Conservation (phyloP, 176 grass and related monocot species). For the Rhynchospora pubera region DNA sequence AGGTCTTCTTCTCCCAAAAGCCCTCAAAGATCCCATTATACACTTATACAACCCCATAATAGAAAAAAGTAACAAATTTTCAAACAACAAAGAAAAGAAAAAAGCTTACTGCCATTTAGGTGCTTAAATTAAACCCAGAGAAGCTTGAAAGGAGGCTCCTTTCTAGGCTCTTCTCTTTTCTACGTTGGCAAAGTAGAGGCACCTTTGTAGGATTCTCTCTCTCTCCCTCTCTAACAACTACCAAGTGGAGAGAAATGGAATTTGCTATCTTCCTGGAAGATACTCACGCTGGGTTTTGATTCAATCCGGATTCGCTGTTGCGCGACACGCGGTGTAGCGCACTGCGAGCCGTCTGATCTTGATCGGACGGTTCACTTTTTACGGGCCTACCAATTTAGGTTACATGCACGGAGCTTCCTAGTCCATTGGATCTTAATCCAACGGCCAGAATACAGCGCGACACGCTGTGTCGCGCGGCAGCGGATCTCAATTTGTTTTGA, state of each 20-base stretch:
- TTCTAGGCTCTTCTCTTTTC: neutral
- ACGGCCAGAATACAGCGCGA: no score
- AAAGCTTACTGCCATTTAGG: slow-evolving; percentile 17
- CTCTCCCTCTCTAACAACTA: neutral
- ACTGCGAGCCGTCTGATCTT: no score
- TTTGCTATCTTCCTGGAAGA: slow-evolving; percentile 4
- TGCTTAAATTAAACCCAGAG: neutral
- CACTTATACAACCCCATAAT: neutral
- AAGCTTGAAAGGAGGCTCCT: slow-evolving; percentile 2
- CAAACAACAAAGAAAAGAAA: neutral
- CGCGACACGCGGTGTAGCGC: no score
- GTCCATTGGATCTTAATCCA: no score
- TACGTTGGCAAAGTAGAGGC: neutral
- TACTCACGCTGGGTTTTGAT: neutral
- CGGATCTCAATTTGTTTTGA: no score
- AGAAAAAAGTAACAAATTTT: neutral
- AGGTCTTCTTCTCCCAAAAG: neutral
- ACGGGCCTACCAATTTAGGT: no score
- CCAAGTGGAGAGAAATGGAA: neutral
- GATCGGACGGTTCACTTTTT: no score
- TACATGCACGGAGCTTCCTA: no score
- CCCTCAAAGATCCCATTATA: neutral
- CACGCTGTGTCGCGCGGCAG: no score
- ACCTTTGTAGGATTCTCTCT: neutral
- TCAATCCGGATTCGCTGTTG: no score